Base-by-base conservation (phyloP, 2,329 filamentous ascomycete genomes). In the Ophiostoma angusticollis region DNA sequence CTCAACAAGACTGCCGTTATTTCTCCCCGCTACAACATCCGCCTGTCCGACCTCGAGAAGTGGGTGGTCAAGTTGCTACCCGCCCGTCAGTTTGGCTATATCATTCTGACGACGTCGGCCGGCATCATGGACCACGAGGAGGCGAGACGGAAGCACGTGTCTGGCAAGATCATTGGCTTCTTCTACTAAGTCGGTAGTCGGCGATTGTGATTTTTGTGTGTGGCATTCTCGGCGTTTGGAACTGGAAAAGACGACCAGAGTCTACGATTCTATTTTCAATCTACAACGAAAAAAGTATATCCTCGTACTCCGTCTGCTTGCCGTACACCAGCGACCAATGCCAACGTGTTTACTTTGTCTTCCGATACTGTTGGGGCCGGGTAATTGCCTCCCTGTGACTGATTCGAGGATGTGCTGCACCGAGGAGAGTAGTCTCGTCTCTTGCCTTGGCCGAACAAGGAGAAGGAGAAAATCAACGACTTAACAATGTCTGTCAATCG, bases 71-170 rank as follows among this genome's bases (percentile, higher is more conserved):
- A 93, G 80, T 83, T 98, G 62, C 79, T 98, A 51, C 91, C 91
- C 54, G 87, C 91, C 53, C 91, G 91, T 95, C 91, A 98, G 72
- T 98, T 98, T 77, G 91, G 91, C 61, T 95, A 86, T 73, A 85
- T 98, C 61, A 86, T 98, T 68, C 82, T 98, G 59, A 98, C 91
- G 67, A 98, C 91, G 69, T 95, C 87, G 46, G 86, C 91, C 50
- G 91, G 91, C 67, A 98, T 98, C 68, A 96, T 98, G 89, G 91
- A 98, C 74, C 91, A 98, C 74, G 91, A 98, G 77, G 91, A 98
- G 80, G 91, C 91, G 55, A 77, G 91, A 63, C 78, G 91, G 67
- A 96, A 96, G 48, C 91, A 98, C 74, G 91, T 96, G 62, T 80
- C 89, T 55, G 91, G 91, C 70, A 98, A 98, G 80, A 84, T 98